Evolutionary conservation across 2,329 filamentous ascomycete species (phyloP).

Genomic region (Talaromyces islandicus): DNA sequence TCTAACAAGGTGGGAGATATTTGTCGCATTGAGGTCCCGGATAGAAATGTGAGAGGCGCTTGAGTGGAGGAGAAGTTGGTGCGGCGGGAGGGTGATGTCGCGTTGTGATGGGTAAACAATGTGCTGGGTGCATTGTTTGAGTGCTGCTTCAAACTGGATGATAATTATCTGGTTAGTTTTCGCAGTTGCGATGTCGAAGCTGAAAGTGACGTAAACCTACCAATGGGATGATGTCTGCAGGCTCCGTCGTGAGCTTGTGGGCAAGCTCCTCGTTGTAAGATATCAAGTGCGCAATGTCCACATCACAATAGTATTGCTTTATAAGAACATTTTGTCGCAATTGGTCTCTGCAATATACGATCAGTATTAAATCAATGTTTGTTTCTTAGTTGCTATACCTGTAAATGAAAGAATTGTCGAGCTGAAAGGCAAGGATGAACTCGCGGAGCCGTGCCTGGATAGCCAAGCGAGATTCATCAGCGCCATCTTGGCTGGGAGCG

Average conservation of each 20-base stretch:
- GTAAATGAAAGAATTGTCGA: constrained; percentile 94
- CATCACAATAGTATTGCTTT: constrained; percentile 91
- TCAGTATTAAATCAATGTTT: not conserved
- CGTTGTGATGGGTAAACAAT: constrained; percentile 79
- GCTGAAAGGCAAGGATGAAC: constrained; percentile 88
- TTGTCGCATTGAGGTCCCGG: constrained; percentile 84
- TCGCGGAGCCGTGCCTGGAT: constrained; percentile 76
- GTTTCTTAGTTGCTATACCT: constrained; percentile 49
- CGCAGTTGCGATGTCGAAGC: not conserved
- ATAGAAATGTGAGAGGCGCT: constrained; percentile 87
- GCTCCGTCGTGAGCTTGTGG: constrained; percentile 81
- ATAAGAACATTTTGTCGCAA: constrained; percentile 89
- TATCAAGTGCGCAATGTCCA: constrained; percentile 93
- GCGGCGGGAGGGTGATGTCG: constrained; percentile 69
- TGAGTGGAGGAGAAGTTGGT: constrained; percentile 92
- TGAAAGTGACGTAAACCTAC: constrained; percentile 46
- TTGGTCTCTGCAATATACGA: constrained; percentile 63
- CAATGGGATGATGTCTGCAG: constrained; percentile 84
- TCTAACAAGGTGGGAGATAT: constrained; percentile 88
- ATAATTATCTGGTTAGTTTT: constrained; percentile 5
- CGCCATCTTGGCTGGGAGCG: constrained; percentile 59
- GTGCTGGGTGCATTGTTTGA: constrained; percentile 85
- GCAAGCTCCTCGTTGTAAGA: constrained; percentile 94
- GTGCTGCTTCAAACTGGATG: constrained; percentile 75
- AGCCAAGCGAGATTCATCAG: constrained; percentile 63